These are phyloP conservation scores for Metroxylon sagu DNA, from an alignment of 176 grass and related monocot genomes.

Conservation along the genomic window DNA sequence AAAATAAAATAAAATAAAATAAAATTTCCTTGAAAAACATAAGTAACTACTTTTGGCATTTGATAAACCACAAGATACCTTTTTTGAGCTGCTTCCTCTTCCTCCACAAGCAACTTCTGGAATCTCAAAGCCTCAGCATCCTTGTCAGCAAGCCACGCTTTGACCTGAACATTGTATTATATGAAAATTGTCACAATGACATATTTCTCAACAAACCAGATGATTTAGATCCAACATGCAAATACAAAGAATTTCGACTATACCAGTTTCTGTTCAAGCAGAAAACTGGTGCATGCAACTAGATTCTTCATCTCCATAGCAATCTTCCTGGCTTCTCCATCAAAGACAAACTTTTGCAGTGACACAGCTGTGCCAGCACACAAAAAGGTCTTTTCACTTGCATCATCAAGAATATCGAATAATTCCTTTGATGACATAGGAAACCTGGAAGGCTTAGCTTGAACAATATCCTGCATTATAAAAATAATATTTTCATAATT, in stretches of 20 bases:
- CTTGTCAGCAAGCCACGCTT: constrained; percentile 79
- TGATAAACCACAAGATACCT: constrained; percentile 25
- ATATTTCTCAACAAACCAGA: no score
- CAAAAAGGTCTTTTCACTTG: constrained; percentile 91
- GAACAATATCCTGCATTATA: constrained; percentile 50
- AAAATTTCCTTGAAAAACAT: no score
- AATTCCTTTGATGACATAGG: constrained; percentile 59
- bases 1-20: no score
- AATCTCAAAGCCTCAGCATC: constrained; percentile 75
- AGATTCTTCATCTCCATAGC: constrained; percentile 79
- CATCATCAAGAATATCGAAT: constrained; percentile 70
- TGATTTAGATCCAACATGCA: neutral
- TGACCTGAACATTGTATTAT: constrained; percentile 37
- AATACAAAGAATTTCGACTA: neutral
- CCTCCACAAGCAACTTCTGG: constrained; percentile 81
- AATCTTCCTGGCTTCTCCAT: constrained; percentile 62
- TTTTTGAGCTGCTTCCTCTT: constrained; percentile 97
- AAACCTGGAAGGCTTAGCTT: constrained; percentile 36
- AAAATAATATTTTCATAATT: constrained; percentile 1
- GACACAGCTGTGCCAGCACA: constrained; percentile 46
- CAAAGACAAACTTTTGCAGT: constrained; percentile 74
- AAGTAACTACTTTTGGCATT: no score
- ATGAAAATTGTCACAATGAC: no score
- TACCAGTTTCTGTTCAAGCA: constrained; percentile 94
- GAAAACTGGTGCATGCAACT: constrained; percentile 59